Evolutionary conservation across 2,329 filamentous ascomycete genomes (phyloP).

Genomic region (Madurella fahalii): DNA sequence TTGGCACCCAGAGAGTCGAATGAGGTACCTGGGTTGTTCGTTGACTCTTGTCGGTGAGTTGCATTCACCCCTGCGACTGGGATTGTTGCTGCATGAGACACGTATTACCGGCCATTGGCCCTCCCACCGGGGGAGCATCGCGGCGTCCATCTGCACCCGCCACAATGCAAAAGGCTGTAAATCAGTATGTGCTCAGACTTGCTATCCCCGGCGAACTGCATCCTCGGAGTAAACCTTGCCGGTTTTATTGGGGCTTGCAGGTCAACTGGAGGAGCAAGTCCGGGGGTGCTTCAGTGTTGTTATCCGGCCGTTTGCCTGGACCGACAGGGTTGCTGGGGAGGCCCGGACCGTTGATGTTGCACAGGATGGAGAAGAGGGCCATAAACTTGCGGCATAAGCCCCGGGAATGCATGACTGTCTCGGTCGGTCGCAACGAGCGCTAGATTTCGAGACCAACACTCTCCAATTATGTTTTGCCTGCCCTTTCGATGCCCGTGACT

Average conservation of each 20-base stretch:
- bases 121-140: background rate
- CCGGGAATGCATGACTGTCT: background rate
- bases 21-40: background rate
- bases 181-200: conserved; percentile 8
- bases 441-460: background rate
- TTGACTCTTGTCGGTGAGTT: background rate
- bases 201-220: background rate
- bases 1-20: background rate
- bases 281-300: no score
- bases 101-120: background rate
- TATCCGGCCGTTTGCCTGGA: background rate
- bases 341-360: conserved; percentile 6
- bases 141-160: background rate
- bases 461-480: background rate
- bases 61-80: background rate
- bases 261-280: no score
- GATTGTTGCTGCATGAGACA: background rate
- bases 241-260: background rate
- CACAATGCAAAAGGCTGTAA: conserved; percentile 12
- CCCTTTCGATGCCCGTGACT: no score
- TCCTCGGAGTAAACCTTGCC: background rate
- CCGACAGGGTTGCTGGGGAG: conserved; percentile 6
- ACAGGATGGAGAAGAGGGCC: background rate
- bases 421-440: background rate
- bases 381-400: background rate